Percentiles rank a stretch among this genome's conserved stretches.
These are phyloP conservation scores for Penstemon newberryi DNA, from an alignment of 257 asterid species.

Conservation along the genomic window DNA sequence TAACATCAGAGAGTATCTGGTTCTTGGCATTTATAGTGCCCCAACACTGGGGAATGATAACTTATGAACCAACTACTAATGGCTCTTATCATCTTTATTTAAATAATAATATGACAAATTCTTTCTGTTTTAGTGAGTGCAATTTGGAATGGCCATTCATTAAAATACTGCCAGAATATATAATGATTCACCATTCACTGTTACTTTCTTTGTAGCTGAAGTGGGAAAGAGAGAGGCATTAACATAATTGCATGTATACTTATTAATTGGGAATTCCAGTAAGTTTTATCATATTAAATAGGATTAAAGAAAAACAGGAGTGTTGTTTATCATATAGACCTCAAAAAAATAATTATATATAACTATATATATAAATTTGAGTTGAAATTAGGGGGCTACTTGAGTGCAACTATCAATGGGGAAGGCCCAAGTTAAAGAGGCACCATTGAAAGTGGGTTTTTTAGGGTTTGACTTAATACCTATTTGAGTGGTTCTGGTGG, in stretches of 20 bases:
- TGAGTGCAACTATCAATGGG: slow-evolving; percentile 31
- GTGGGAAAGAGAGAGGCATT: slow-evolving; percentile 1
- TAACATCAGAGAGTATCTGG: slow-evolving; percentile 17
- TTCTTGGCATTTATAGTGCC: slow-evolving; percentile 22
- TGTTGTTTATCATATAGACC: background rate
- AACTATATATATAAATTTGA: slow-evolving; percentile 10
- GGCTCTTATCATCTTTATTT: slow-evolving; percentile 37
- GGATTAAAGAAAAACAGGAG: background rate
- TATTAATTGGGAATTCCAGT: background rate
- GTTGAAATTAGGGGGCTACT: slow-evolving; percentile 25
- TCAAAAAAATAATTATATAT: background rate
- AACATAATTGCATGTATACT: background rate
- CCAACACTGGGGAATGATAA: slow-evolving; percentile 33
- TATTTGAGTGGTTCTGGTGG: slow-evolving; percentile 29
- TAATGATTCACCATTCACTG: slow-evolving; percentile 22
- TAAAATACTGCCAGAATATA: slow-evolving; percentile 5
- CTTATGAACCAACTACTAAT: slow-evolving; percentile 31
- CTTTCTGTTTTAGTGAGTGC: slow-evolving; percentile 13
- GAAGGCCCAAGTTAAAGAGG: slow-evolving; percentile 31
- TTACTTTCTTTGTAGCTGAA: background rate
- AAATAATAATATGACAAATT: background rate
- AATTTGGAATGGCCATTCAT: slow-evolving; percentile 18
- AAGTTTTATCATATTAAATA: background rate
- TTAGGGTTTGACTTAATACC: slow-evolving; percentile 33
- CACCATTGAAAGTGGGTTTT: slow-evolving; percentile 51